Evolutionary conservation across 768 basidiomycete species (phyloP).

Genomic region (Suillus americanus): DNA sequence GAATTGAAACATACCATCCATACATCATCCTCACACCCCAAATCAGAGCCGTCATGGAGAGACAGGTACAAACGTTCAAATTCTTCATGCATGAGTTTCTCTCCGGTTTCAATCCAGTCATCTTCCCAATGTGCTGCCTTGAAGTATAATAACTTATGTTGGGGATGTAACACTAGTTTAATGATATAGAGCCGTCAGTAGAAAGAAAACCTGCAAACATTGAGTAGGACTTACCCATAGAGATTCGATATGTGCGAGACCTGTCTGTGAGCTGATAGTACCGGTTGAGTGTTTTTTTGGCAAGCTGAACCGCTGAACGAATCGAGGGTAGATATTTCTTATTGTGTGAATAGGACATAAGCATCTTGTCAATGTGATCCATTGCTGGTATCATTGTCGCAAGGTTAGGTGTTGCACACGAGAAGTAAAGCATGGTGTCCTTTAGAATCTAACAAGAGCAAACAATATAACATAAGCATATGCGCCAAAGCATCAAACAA

Average conservation of each 20-base stretch:
- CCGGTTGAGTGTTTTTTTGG: not conserved
- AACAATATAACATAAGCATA: no score
- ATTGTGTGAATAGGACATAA: no score
- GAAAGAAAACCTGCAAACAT: no score
- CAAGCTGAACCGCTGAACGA: no score
- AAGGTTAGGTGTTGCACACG: no score
- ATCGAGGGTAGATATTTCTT: no score
- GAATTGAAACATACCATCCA: not conserved
- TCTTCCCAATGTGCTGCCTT: conserved; percentile 22
- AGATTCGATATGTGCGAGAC: not conserved
- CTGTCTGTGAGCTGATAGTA: not conserved
- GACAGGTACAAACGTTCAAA: conserved; percentile 10
- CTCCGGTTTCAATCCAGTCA: conserved; percentile 26
- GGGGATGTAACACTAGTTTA: not conserved
- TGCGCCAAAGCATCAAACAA: no score
- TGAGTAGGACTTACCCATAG: no score
- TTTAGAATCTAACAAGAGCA: no score
- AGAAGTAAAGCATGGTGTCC: no score
- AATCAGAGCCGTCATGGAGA: not conserved
- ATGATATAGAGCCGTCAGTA: not conserved
- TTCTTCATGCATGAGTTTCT: conserved; percentile 20
- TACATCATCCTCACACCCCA: not conserved
- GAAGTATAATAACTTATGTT: conserved; percentile 25
- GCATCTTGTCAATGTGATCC: no score
- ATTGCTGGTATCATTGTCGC: no score